Evolutionary conservation across 306 rosid genomes (phyloP).

Genomic region (Vicia sativa): DNA sequence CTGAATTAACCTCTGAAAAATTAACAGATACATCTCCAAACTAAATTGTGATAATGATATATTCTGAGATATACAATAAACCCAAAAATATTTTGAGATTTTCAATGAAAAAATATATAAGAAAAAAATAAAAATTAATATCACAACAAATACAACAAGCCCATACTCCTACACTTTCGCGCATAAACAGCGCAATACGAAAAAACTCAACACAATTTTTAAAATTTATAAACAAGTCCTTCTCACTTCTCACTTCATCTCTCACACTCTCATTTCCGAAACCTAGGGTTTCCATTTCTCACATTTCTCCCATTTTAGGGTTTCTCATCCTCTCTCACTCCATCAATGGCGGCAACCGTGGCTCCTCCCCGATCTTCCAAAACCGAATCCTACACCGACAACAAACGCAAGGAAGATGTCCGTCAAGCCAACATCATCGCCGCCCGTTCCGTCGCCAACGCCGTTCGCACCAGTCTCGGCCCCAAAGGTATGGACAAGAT

Average conservation of each 20-base stretch:
- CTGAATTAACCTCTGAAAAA: too few species aligned
- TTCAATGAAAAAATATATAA: too few species aligned
- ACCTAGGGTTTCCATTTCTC: conserved; percentile 12
- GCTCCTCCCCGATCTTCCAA: conserved; percentile 65
- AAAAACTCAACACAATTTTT: neutral
- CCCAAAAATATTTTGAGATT: too few species aligned
- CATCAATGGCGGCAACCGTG: conserved; percentile 74
- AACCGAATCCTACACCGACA: conserved; percentile 86
- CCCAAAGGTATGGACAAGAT: conserved; percentile 99
- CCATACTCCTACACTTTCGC: neutral
- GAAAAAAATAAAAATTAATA: too few species aligned
- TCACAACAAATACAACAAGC: too few species aligned
- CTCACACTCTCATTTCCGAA: neutral
- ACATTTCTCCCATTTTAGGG: neutral
- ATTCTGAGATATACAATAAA: too few species aligned
- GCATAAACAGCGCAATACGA: neutral
- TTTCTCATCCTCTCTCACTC: neutral
- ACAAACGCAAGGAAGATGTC: conserved; percentile 94
- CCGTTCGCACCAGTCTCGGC: conserved; percentile 91
- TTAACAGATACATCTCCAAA: too few species aligned
- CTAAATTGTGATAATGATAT: too few species aligned
- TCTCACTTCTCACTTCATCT: neutral
- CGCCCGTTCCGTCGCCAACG: conserved; percentile 82
- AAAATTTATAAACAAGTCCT: neutral
- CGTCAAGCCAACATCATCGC: conserved; percentile 87